Conservation (phyloP, 441 rosid species). For the Arabidopsis lyrata region DNA sequence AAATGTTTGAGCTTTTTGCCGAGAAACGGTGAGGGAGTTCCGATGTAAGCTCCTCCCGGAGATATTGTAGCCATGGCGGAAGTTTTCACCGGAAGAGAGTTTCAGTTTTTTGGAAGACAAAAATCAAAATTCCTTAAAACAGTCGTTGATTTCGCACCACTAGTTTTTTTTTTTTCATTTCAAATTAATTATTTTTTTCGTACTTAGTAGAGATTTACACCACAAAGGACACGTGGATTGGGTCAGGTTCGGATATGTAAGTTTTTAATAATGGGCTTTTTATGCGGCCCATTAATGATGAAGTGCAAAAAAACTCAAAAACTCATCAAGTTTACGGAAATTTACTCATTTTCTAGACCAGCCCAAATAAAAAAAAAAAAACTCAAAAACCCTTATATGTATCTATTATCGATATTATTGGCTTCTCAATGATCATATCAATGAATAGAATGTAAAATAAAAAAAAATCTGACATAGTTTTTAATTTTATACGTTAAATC, state of each 20-base stretch:
- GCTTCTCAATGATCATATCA: too few relatives aligned
- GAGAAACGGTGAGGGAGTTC: slow-evolving; percentile 62
- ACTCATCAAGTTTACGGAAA: too few relatives aligned
- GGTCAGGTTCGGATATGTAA: slow-evolving; percentile 20
- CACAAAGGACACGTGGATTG: slow-evolving; percentile 26
- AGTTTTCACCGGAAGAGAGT: slow-evolving; percentile 22
- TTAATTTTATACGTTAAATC: too few relatives aligned
- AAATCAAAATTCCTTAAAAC: neutral
- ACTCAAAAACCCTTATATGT: too few relatives aligned
- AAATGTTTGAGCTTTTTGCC: slow-evolving; percentile 59
- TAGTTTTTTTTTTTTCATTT: slow-evolving; percentile 28
- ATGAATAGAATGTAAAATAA: too few relatives aligned
- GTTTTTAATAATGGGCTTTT: slow-evolving; percentile 13
- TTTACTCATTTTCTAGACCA: too few relatives aligned
- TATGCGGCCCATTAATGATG: neutral
- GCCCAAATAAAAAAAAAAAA: too few relatives aligned
- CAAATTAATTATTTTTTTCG: neutral
- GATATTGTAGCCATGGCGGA: slow-evolving; percentile 66
- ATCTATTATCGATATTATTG: too few relatives aligned
- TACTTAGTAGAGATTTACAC: slow-evolving; percentile 1
- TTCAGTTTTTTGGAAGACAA: slow-evolving; percentile 19
- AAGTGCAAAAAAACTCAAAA: too few relatives aligned
- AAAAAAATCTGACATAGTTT: too few relatives aligned
- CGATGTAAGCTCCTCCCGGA: slow-evolving; percentile 59
- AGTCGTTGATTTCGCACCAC: slow-evolving; percentile 38